Evolutionary conservation across 257 asterid genomes (phyloP).

Genomic region (Cinchona pubescens): DNA sequence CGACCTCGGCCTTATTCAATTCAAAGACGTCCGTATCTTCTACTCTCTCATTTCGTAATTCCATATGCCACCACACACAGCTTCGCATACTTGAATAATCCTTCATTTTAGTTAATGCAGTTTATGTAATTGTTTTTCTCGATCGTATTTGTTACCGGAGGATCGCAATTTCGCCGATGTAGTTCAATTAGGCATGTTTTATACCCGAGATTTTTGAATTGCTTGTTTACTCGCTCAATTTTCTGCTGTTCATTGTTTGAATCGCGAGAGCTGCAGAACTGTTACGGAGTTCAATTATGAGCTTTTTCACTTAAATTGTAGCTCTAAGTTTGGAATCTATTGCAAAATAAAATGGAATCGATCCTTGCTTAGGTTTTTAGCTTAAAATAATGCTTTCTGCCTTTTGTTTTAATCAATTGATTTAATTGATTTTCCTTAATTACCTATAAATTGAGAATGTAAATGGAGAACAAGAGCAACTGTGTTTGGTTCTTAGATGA

Average conservation of each 20-base stretch:
- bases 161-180: constrained; percentile 5
- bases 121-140: too few species aligned
- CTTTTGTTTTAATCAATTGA: neutral
- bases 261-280: neutral
- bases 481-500: neutral
- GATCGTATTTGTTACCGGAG: too few species aligned
- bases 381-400: neutral
- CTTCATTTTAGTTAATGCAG: neutral
- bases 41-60: neutral
- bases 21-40: constrained; percentile 64
- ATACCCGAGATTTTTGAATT: neutral
- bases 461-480: neutral
- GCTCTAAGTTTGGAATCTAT: neutral
- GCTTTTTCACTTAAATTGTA: neutral
- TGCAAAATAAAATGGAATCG: neutral
- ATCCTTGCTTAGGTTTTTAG: neutral
- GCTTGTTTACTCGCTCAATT: neutral
- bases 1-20: constrained; percentile 79
- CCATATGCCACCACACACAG: neutral
- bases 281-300: neutral
- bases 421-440: constrained; percentile 1
- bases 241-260: neutral
- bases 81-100: neutral
- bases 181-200: neutral
- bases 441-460: neutral